Conservation (phyloP, 2,329 filamentous ascomycete species). For the Aspergillus pseudoterreus region DNA sequence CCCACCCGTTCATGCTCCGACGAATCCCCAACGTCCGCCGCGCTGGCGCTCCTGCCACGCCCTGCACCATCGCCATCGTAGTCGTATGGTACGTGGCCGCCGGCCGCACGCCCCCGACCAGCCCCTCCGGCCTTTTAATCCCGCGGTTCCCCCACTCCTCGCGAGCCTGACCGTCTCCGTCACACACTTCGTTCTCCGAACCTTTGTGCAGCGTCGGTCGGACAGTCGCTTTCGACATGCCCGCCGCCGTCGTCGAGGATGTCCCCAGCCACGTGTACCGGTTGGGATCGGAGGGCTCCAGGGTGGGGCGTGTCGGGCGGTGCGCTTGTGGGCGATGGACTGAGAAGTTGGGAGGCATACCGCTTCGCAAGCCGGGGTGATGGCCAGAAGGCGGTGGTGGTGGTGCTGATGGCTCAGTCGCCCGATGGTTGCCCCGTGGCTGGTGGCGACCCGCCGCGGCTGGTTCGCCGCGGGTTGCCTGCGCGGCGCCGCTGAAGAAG, state of each 20-base stretch:
- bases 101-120: constrained; percentile 21
- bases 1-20: constrained; percentile 43
- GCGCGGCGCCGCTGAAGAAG: constrained; percentile 43
- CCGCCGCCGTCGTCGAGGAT: constrained; percentile 8
- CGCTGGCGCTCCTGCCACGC: constrained; percentile 16
- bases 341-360: constrained; percentile 20
- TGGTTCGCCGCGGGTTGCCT: constrained; percentile 10
- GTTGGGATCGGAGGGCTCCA: constrained; percentile 28
- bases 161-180: constrained; percentile 7
- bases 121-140: constrained; percentile 22
- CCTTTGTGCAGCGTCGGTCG: constrained; percentile 12
- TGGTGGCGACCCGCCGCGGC: constrained; percentile 11
- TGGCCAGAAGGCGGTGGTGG: background rate
- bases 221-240: constrained; percentile 10
- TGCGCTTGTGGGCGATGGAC: constrained; percentile 31
- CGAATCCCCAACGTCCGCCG: constrained; percentile 42
- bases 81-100: constrained; percentile 38
- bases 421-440: constrained; percentile 9
- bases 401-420: constrained; percentile 1
- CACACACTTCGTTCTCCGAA: constrained; percentile 8
- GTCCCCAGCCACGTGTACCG: constrained; percentile 35
- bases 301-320: constrained; percentile 27
- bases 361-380: constrained; percentile 8
- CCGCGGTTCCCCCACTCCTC: constrained; percentile 18
- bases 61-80: constrained; percentile 34